phyloP scores from a whole-genome alignment of 2,329 filamentous ascomycete genomes.

The Uncinocarpus reesii region DNA sequence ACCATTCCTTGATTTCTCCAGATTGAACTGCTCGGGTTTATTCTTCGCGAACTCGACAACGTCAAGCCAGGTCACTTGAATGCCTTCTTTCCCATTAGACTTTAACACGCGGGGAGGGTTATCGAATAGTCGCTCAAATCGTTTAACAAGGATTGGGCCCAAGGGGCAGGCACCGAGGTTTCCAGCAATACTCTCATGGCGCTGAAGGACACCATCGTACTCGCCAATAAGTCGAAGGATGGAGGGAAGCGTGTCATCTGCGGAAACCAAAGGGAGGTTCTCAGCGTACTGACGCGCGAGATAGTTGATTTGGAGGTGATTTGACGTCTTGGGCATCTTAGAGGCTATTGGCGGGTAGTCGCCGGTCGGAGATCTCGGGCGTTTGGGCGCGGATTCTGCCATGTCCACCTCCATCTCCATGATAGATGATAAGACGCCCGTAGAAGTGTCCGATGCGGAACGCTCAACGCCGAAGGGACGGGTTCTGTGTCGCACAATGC shows the following conservation, averaged over 20 bases:
- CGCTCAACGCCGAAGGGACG: background rate
- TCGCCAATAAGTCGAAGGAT: conserved; percentile 63
- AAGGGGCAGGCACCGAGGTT: conserved; percentile 75
- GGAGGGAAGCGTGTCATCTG: conserved; percentile 61
- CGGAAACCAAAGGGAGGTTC: conserved; percentile 52
- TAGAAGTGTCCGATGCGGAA: conserved; percentile 2
- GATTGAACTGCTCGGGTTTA: conserved; percentile 65
- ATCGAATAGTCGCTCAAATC: conserved; percentile 78
- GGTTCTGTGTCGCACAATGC: background rate
- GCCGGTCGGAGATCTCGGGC: conserved; percentile 37
- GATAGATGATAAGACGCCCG: conserved; percentile 26
- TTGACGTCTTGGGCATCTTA: conserved; percentile 47
- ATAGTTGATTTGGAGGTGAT: conserved; percentile 59
- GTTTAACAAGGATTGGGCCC: conserved; percentile 71
- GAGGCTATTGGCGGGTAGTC: conserved; percentile 33
- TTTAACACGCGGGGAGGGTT: conserved; percentile 60
- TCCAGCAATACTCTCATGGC: conserved; percentile 76
- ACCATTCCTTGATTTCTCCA: conserved; percentile 59
- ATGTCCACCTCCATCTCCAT: too few species aligned
- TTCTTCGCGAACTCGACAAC: conserved; percentile 74
- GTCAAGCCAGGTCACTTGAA: conserved; percentile 68
- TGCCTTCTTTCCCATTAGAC: conserved; percentile 50
- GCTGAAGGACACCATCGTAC: conserved; percentile 75
- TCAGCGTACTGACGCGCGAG: conserved; percentile 53
- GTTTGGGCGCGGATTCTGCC: conserved; percentile 35